phyloP scores from a whole-genome alignment of 352 stramenopile genomes.

The Phytophthora hibernalis region DNA sequence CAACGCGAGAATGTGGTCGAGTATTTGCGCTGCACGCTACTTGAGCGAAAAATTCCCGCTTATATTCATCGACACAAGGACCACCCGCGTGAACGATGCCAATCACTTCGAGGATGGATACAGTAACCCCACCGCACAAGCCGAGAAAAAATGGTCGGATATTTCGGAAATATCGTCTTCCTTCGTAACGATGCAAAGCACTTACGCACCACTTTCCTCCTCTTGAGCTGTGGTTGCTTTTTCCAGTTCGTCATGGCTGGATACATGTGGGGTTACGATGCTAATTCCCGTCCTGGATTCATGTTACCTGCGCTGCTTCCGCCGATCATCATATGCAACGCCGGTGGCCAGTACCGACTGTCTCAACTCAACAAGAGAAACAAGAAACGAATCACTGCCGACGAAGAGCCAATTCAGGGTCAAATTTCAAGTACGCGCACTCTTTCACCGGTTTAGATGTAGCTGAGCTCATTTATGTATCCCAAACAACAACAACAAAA shows the following conservation, averaged over 20 bases:
- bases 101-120: neutral
- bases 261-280: conserved; percentile 16
- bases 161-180: conserved; percentile 6
- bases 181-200: conserved; percentile 8
- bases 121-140: neutral
- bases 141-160: neutral
- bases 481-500: too few species aligned
- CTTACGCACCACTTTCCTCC: neutral
- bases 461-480: too few species aligned
- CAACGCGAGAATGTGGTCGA: neutral
- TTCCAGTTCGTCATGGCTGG: conserved; percentile 11
- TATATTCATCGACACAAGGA: conserved; percentile 3
- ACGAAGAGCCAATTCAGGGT: neutral
- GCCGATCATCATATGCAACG: conserved; percentile 7
- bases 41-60: conserved; percentile 9
- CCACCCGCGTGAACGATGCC: neutral
- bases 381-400: neutral
- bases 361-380: conserved; percentile 8
- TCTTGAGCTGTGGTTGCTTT: conserved; percentile 9
- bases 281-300: conserved; percentile 5
- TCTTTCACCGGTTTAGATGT: neutral
- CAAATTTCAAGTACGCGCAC: conserved; percentile 1
- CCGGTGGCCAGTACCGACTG: conserved; percentile 6
- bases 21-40: conserved; percentile 6
- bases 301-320: conserved; percentile 12